Evolutionary conservation across 2,329 filamentous ascomycete genomes (phyloP), one percentile per base, ranked within the genome.

Genomic region (Gaeumannomyces sp.): DNA sequence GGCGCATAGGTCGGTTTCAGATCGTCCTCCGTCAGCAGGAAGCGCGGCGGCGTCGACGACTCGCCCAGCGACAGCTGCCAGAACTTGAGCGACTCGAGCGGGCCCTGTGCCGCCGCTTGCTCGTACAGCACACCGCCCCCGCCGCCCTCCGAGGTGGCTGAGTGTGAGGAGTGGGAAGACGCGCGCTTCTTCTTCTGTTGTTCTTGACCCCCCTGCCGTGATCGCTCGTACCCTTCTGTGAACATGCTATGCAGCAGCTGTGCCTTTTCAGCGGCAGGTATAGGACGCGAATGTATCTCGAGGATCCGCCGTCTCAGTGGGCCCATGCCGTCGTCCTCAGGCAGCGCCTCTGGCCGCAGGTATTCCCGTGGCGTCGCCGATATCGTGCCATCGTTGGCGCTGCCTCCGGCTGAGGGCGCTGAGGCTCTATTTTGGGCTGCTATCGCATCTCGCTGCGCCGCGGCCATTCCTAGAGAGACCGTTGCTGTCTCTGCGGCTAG

Each of bases 241-340:
- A 94, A 81, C 64, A 91, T 74, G 59, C 83, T 80, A 73, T 94
- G 91, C 75, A 94, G 87, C 71, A 89, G 78, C 66, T 81, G 83
- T 29, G 91, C 91, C 76, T 93, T 93, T 66, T 91, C 87, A 8
- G 80, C 73, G 59, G 82, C 79, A 4, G 83, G 75, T 61, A 88
- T 80, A 29, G 86, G 79, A 69, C 82, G 81, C 31, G 83, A 79
- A 73, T 92, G 89, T 67, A 94, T 89, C 28, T 79, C 80, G 66
- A 89, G 82, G 68, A 95, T 92, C 67, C 85, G 85, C 68, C 79
- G 81, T 70, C 91, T 82, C 70, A 94, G 75, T 64, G 78, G 76
- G 25, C 83, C 80, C 88, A 92, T 93, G 59, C 91, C 91, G 79
- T 95, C 91, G 72, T 94, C 89, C 72, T 89, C 91, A 1, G 91